Percentiles rank a stretch among this genome's conserved stretches.
phyloP scores from a whole-genome alignment of 495 filamentous ascomycete genomes.

The Aspergillus saccharolyticus region DNA sequence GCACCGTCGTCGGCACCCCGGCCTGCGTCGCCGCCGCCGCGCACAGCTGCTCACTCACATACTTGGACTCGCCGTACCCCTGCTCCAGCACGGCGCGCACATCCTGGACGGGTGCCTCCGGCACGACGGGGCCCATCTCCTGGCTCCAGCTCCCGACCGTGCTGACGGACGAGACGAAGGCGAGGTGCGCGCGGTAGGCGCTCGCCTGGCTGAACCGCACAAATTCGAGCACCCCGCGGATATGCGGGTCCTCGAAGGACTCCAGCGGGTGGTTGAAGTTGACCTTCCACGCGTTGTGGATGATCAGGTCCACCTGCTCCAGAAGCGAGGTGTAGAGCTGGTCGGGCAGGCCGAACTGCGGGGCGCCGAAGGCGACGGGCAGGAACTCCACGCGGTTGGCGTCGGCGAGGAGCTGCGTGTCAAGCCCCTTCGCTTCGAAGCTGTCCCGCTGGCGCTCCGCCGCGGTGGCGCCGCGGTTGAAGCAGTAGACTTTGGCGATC shows the following conservation, averaged over 20 bases:
- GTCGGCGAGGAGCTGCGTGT: conserved; percentile 6
- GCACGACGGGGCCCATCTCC: conserved; percentile 27
- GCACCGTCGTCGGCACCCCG: conserved; percentile 40
- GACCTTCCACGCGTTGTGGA: conserved; percentile 61
- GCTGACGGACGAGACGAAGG: conserved; percentile 52
- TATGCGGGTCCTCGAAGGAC: conserved; percentile 50
- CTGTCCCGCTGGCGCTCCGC: conserved; percentile 9
- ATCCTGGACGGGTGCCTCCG: conserved; percentile 43
- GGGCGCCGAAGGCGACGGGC: conserved; percentile 40
- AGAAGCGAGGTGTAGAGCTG: conserved; percentile 35
- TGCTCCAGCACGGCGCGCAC: conserved; percentile 22
- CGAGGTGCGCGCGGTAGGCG: conserved; percentile 38
- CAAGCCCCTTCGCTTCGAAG: conserved; percentile 13
- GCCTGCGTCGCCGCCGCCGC: conserved; percentile 32
- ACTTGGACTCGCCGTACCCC: conserved; percentile 55
- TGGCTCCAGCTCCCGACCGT: conserved; percentile 33
- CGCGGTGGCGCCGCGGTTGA: conserved; percentile 42
- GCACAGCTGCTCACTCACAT: conserved; percentile 47
- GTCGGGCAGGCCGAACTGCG: conserved; percentile 39
- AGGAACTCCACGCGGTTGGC: conserved; percentile 38
- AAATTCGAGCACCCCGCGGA: conserved; percentile 45
- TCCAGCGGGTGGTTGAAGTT: conserved; percentile 55
- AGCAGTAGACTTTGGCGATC: conserved; percentile 48
- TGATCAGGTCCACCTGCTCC: conserved; percentile 41
- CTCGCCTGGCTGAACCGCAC: conserved; percentile 42